A percentile compares a stretch with the other conserved stretches of the same genome.
Conservation (phyloP, 2,329 filamentous ascomycete species). For the Plectosphaerella sp. region DNA sequence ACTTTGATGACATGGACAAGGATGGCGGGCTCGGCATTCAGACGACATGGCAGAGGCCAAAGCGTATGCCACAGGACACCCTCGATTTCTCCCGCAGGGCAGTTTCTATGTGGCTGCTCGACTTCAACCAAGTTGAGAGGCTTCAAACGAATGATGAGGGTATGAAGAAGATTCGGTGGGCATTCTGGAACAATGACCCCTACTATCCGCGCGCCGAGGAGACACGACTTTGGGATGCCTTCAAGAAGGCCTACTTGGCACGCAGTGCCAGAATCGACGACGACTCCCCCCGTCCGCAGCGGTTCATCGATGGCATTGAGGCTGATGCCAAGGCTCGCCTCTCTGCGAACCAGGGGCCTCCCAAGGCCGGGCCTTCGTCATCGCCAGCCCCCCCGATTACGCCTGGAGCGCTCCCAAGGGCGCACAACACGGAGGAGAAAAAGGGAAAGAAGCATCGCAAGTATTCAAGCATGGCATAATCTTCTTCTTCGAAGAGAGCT, state of each 20-base stretch:
- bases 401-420: no score
- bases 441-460: no score
- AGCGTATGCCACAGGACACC: conserved; percentile 5
- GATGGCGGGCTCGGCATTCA: no score
- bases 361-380: no score
- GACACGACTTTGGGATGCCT: neutral
- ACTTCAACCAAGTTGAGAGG: conserved; percentile 22
- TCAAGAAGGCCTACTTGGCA: neutral
- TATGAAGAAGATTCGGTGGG: conserved; percentile 13
- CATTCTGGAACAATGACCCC: conserved; percentile 15
- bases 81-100: conserved; percentile 7
- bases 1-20: neutral
- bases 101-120: conserved; percentile 20
- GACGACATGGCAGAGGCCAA: neutral
- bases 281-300: neutral
- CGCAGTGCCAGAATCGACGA: neutral
- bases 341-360: no score
- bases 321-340: neutral
- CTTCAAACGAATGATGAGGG: conserved; percentile 16
- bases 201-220: conserved; percentile 14
- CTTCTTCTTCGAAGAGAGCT: no score
- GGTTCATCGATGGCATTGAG: neutral
- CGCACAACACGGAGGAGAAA: no score
- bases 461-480: no score
- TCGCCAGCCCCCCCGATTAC: no score